Evolutionary conservation across 768 basidiomycete species (phyloP), one percentile per base, ranked within the genome.

Genomic region (Trametes villosa): DNA sequence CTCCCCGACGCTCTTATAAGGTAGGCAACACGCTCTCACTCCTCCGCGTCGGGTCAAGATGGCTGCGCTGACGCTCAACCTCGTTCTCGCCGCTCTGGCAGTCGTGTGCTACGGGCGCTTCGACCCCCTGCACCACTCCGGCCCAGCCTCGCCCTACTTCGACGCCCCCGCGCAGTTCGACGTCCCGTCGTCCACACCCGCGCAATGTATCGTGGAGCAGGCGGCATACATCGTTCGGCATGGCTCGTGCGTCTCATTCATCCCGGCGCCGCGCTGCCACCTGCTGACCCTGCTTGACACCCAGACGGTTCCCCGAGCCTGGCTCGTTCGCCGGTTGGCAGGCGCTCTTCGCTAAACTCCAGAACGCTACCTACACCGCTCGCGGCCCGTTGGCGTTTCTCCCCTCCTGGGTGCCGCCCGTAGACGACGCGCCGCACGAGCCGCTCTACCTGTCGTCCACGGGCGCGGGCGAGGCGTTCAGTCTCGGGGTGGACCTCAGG

Each of bases 221-320:
- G 78, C 79, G 0, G 78, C 78, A 4, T 81, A 79, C 55, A 78
- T 79, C 15, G 57, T 78, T 1, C 75, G 79, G 0, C 79, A 81
- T 61, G 79, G 78, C 57, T 71, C 78, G 77, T 76, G 55, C 38
- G 75, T 70, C 17, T 3, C 30, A 31, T n/a, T 22, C 24, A 27
- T 40, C 5, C 20, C 40, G 18, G 22, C 26, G 55, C 49, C 12
- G 27, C 22, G 6, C 2, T 26, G 8, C 45, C n/a, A 20, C 8
- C 13, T 13, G 46, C 50, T 22, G 22, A 46, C 30, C 48, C 31
- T 31, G 4, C 15, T 53, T 20, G 36, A n/a, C 15, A 20, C 45
- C 8, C 54, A 78, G 78, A 8, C 77, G 78, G 3, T 80, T 72
- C 56, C 77, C 78, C 0, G 78, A 79, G 60, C 77, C 78, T 4